Conservation (phyloP, 108 stramenopile species). For the Pseudonitzschia pungens region DNA sequence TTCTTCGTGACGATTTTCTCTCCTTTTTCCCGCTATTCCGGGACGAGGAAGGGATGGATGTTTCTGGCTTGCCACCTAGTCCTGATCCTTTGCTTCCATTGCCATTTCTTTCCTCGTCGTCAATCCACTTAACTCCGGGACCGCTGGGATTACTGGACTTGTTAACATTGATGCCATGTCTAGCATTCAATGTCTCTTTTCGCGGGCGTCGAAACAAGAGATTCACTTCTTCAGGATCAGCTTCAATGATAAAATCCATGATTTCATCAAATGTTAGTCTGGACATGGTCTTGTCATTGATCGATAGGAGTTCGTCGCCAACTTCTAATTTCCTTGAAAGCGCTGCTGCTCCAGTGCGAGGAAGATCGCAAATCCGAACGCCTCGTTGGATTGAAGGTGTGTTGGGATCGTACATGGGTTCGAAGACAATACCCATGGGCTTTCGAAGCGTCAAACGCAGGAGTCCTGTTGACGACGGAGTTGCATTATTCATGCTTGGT, state of each 20-base stretch:
- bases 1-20: slow-evolving; percentile 24
- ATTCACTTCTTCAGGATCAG: slow-evolving; percentile 79
- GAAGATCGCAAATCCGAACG: slow-evolving; percentile 84
- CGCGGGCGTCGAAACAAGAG: slow-evolving; percentile 79
- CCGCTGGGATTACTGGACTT: slow-evolving; percentile 12
- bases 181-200: slow-evolving; percentile 50
- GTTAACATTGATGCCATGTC: slow-evolving; percentile 34
- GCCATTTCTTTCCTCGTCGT: slow-evolving; percentile 38
- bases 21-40: slow-evolving; percentile 20
- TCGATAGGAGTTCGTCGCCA: slow-evolving; percentile 80
- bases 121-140: slow-evolving; percentile 71
- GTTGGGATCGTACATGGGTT: slow-evolving; percentile 85
- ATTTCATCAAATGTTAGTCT: slow-evolving; percentile 86
- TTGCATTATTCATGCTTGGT: neutral
- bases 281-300: slow-evolving; percentile 86
- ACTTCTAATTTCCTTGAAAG: slow-evolving; percentile 73
- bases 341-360: slow-evolving; percentile 83
- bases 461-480: slow-evolving; percentile 49
- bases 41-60: slow-evolving; percentile 6
- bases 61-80: slow-evolving; percentile 16
- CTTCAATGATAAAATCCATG: slow-evolving; percentile 90
- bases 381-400: slow-evolving; percentile 59
- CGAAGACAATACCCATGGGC: slow-evolving; percentile 91
- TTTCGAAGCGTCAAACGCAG: slow-evolving; percentile 79
- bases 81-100: slow-evolving; percentile 25